phyloP scores from a whole-genome alignment of 2,329 filamentous ascomycete genomes.

The Cercospora brassicicola region DNA sequence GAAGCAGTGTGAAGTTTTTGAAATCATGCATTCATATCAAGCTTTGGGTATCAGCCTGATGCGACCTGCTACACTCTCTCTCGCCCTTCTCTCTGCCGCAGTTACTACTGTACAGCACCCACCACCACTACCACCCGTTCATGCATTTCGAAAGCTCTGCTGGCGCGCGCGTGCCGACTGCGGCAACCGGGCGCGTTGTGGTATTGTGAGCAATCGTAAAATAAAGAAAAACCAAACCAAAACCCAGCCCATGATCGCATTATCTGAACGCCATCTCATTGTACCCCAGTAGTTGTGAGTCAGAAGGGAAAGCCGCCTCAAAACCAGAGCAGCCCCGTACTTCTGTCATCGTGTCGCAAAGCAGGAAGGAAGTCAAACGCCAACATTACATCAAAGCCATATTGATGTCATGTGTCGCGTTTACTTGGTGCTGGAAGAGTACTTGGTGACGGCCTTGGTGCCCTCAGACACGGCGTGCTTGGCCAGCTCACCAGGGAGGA shows the following conservation, averaged over 20 bases:
- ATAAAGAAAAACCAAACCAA: slow-evolving; percentile 25
- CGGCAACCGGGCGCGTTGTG: slow-evolving; percentile 26
- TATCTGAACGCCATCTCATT: slow-evolving; percentile 53
- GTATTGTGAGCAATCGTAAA: slow-evolving; percentile 34
- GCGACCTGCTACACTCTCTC: slow-evolving; percentile 25
- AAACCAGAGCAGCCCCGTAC: slow-evolving; percentile 6
- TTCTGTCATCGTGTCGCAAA: slow-evolving; percentile 25
- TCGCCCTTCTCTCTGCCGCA: slow-evolving; percentile 27
- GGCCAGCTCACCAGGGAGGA: slow-evolving; percentile 96
- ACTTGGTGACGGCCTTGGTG: slow-evolving; percentile 99
- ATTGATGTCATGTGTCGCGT: slow-evolving; percentile 39
- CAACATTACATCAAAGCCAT: slow-evolving; percentile 16
- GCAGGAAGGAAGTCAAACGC: slow-evolving; percentile 19
- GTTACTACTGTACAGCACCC: slow-evolving; percentile 40
- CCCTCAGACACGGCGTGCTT: slow-evolving; percentile 99
- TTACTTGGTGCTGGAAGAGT: slow-evolving; percentile 99
- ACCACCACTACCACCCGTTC: slow-evolving; percentile 12
- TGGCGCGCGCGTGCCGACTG: slow-evolving; percentile 26
- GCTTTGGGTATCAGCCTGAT: slow-evolving; percentile 22
- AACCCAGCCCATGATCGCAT: slow-evolving; percentile 54
- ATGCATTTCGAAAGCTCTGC: slow-evolving; percentile 26
- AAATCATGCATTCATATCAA: slow-evolving; percentile 41
- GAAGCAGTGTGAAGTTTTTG: slow-evolving; percentile 18
- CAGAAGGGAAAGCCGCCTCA: not conserved
- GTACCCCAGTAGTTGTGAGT: slow-evolving; percentile 10